Base-by-base conservation (phyloP, 495 filamentous ascomycete genomes). In the Daldinia concentrica region DNA sequence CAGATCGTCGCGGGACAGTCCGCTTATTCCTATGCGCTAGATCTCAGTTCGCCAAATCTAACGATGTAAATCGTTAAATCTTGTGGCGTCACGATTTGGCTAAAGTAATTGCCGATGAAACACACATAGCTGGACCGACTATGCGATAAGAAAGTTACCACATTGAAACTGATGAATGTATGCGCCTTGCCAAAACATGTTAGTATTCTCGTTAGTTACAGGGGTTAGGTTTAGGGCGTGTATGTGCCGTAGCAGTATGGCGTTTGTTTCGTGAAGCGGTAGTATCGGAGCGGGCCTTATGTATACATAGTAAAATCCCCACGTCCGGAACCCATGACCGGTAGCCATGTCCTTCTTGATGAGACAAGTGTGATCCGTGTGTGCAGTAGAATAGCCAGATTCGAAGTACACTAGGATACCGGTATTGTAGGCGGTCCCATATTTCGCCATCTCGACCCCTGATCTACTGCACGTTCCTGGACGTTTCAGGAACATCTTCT, bases 221-320 rank as follows among this genome's bases (percentile, higher is more conserved):
- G 27, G 64, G 45, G 50, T 58, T 39, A 52, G 17, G 19, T 48
- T 41, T 32, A 66, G 22, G 17, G 24, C 30, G 66, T 65, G 39
- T 36, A 39, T 29, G 27, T 63, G 37, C 57, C 26, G 48, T 64
- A 60, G 36, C 60, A 57, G 9, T 58, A 62, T 51, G 65, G 62
- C 62, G 70, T 68, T 64, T 69, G 70, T 73, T 62, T 69, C 62
- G 70, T 69, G 70, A 65, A 64, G 65, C 30, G 15, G 69, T 67
- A 64, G 69, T 32, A 65, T 43, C 55, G 61, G 48, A 58, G 70
- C 61, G 65, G 61, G 61, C 58, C 65, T 59, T 45, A 57, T n/a
- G n/a, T n/a, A n/a, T n/a, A n/a, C n/a, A n/a, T 57, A 66, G 34
- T 56, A 34, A 64, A 52, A 52, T 62, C 50, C 62, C 68, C 62